Evolutionary conservation across 345 rosid genomes (phyloP), one percentile per base, ranked within the genome.

Genomic region (Nephelium lappaceum): DNA sequence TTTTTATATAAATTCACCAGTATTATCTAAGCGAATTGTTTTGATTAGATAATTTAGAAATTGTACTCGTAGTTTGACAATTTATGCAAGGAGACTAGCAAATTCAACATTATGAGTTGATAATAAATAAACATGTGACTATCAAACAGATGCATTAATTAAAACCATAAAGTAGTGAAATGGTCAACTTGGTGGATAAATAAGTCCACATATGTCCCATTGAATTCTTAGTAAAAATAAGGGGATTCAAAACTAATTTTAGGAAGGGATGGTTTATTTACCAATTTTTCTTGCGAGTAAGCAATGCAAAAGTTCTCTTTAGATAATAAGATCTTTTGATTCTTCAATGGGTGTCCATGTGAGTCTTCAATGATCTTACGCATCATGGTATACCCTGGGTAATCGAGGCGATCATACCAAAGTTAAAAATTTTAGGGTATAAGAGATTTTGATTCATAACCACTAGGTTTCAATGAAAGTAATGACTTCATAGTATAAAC

Each of bases 261-360:
- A 12, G 69, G 11, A 41, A 19, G 63, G 21, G 61, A 78, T 60
- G 19, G 25, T 60, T 67, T 61, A 1, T 8, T 69, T 21, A 67
- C 69, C 8, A 82, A 39, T 1, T 78, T 82, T 27, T n/a, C 63
- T 74, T 78, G 62, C 9, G 69, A 82, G 49, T 55, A 78, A 55
- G 55, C n/a, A 6, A 3, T 58, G 69, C 77, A 78, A 24, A 23
- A 58, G 8, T 39, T 58, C 18, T 73, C 21, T 11, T 69, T 73
- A 1, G 16, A n/a, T 43, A 25, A 36, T 8, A 71, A 25, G 15
- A 78, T 47, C 47, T 60, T 73, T 12, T 27, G 16, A 15, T 42
- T 64, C 5, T 36, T 73, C 14, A 82, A 58, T 67, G 69, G 57
- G 6, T 77, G 53, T 2, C 73, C 14, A 69, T 41, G 16, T 8